These are phyloP conservation scores for Castanea crenata DNA, from an alignment of 306 rosid genomes.

Conservation along the genomic window DNA sequence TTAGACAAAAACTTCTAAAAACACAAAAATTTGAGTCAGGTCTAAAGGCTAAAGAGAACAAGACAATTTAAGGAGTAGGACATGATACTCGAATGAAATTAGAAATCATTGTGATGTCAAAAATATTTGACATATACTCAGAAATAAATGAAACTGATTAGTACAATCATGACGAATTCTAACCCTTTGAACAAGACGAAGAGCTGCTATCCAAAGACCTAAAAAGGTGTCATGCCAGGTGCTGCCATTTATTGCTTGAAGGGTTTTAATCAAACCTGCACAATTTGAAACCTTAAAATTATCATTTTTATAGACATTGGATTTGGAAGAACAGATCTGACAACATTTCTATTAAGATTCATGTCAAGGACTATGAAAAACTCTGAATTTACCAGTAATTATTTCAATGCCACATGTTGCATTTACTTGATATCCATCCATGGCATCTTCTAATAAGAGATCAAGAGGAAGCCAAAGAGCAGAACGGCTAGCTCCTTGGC, in stretches of 20 bases:
- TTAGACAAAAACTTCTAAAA: not conserved
- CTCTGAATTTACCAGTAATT: constrained; percentile 51
- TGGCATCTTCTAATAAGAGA: constrained; percentile 87
- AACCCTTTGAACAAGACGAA: constrained; percentile 93
- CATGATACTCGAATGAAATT: not conserved
- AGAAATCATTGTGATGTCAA: not conserved
- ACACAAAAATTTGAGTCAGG: not conserved
- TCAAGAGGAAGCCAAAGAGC: constrained; percentile 98
- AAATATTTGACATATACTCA: not conserved
- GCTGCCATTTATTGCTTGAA: constrained; percentile 85
- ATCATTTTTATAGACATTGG: constrained; percentile 16
- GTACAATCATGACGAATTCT: constrained; percentile 30
- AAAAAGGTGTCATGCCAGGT: constrained; percentile 92
- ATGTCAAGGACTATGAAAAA: constrained; percentile 5
- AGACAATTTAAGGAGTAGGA: not conserved
- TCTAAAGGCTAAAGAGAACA: not conserved
- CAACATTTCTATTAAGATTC: constrained; percentile 19
- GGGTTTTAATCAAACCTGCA: constrained; percentile 83
- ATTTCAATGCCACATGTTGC: constrained; percentile 86
- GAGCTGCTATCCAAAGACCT: constrained; percentile 95
- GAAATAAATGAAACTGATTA: constrained; percentile 1
- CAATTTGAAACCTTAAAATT: constrained; percentile 16
- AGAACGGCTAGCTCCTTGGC: constrained; percentile 73
- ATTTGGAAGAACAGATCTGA: constrained; percentile 6
- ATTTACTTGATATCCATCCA: constrained; percentile 94